phyloP scores from a whole-genome alignment of 805 yeast species.

The Candida hungchunana region DNA sequence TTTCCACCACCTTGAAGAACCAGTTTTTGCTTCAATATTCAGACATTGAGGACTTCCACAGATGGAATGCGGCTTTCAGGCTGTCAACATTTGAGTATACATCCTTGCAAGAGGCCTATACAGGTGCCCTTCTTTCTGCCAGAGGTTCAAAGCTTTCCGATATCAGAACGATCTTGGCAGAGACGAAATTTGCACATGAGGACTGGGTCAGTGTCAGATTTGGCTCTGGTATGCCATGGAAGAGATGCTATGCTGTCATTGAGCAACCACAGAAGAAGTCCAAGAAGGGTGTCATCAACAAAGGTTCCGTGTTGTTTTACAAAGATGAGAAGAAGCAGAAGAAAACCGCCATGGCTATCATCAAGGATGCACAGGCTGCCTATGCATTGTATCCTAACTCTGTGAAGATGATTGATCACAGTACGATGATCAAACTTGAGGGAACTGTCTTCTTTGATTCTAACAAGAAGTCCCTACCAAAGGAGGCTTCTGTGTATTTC shows the following conservation, averaged over 20 bases:
- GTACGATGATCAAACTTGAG: slow-evolving; percentile 85
- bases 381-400: slow-evolving; percentile 93
- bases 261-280: slow-evolving; percentile 57
- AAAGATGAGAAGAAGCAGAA: slow-evolving; percentile 73
- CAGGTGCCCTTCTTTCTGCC: slow-evolving; percentile 91
- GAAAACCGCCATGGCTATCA: slow-evolving; percentile 77
- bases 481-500: slow-evolving; percentile 61
- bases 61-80: slow-evolving; percentile 83
- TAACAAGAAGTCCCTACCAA: slow-evolving; percentile 41
- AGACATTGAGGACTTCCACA: slow-evolving; percentile 54
- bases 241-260: slow-evolving; percentile 85
- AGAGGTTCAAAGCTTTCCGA: slow-evolving; percentile 86
- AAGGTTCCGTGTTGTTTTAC: slow-evolving; percentile 48
- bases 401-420: slow-evolving; percentile 72
- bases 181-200: slow-evolving; percentile 79
- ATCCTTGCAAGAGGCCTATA: slow-evolving; percentile 88
- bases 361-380: slow-evolving; percentile 63
- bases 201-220: slow-evolving; percentile 95
- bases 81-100: slow-evolving; percentile 77
- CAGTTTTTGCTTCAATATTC: slow-evolving; percentile 78
- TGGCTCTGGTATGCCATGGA: slow-evolving; percentile 98
- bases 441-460: slow-evolving; percentile 66
- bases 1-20: slow-evolving; percentile 89
- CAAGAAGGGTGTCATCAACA: slow-evolving; percentile 39
- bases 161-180: slow-evolving; percentile 78